A percentile compares a stretch with the other conserved stretches of the same genome.
phyloP scores from a whole-genome alignment of 495 filamentous ascomycete genomes.

The Annulohypoxylon nitens region DNA sequence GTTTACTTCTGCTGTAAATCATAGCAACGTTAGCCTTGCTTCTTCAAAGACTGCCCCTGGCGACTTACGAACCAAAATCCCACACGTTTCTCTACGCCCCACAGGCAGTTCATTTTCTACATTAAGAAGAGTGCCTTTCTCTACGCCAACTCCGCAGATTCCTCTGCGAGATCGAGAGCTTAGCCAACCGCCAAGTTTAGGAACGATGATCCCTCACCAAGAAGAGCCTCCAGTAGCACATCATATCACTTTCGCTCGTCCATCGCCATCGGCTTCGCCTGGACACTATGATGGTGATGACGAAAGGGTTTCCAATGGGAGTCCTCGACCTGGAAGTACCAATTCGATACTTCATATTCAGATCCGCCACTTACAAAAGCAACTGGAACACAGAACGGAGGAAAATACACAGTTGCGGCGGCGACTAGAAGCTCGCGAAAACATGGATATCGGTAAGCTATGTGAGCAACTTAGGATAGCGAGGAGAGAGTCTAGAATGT shows the following conservation, averaged over 20 bases:
- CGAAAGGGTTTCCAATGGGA: conserved; percentile 8
- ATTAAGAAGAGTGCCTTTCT: conserved; percentile 29
- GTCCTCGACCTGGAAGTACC: conserved; percentile 41
- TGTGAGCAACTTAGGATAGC: conserved; percentile 60
- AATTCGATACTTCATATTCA: conserved; percentile 60
- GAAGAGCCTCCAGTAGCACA: conserved; percentile 51
- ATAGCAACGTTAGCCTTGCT: neutral
- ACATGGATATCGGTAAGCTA: conserved; percentile 57
- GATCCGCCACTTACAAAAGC: conserved; percentile 60
- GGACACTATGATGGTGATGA: conserved; percentile 20
- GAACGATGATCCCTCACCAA: conserved; percentile 43
- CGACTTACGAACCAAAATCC: conserved; percentile 18
- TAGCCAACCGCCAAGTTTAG: conserved; percentile 40
- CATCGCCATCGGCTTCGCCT: conserved; percentile 12
- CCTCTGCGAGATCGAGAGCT: conserved; percentile 31
- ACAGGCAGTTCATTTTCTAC: conserved; percentile 22
- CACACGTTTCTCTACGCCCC: conserved; percentile 26
- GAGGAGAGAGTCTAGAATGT: conserved; percentile 60
- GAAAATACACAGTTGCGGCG: conserved; percentile 58
- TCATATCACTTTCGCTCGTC: conserved; percentile 43
- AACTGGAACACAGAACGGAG: conserved; percentile 56
- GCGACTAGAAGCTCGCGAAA: conserved; percentile 55
- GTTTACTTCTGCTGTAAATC: neutral
- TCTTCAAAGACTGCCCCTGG: conserved; percentile 6
- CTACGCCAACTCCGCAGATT: conserved; percentile 7